phyloP scores from a whole-genome alignment of 495 filamentous ascomycete species.

The Aspergillus affinis region DNA sequence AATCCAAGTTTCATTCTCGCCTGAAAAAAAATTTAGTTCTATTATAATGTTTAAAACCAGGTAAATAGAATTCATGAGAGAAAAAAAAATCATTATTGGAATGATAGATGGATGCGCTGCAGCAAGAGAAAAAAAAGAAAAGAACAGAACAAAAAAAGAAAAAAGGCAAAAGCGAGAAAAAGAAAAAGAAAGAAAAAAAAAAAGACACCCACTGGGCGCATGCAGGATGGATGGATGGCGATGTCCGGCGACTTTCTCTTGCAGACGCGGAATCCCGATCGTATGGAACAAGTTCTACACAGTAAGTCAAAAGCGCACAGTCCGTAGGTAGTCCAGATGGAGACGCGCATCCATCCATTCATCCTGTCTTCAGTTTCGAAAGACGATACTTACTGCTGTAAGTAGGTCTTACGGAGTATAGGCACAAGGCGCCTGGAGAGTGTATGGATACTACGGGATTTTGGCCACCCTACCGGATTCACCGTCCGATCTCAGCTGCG shows the following conservation, averaged over 20 bases:
- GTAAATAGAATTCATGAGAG: not conserved
- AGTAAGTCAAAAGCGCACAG: not conserved
- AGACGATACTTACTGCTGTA: too few species aligned
- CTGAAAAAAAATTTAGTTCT: not conserved
- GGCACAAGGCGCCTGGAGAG: too few species aligned
- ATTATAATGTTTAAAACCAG: not conserved
- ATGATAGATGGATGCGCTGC: too few species aligned
- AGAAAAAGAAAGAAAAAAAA: not conserved
- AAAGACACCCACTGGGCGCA: not conserved
- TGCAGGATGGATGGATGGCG: slow-evolving; percentile 7
- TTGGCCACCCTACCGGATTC: slow-evolving; percentile 25
- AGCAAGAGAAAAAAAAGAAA: not conserved
- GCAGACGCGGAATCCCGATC: slow-evolving; percentile 25
- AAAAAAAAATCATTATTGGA: too few species aligned
- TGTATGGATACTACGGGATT: not conserved
- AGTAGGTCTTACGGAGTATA: too few species aligned
- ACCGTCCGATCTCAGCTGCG: slow-evolving; percentile 29
- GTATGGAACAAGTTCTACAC: slow-evolving; percentile 20
- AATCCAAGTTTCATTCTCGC: not conserved
- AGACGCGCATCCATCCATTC: not conserved
- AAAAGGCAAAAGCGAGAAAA: not conserved
- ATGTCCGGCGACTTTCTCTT: slow-evolving; percentile 28
- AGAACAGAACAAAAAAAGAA: not conserved
- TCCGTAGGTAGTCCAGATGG: not conserved
- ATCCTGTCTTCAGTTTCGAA: not conserved